Conservation (phyloP, 495 filamentous ascomycete species). For the Neurospora sp. region DNA sequence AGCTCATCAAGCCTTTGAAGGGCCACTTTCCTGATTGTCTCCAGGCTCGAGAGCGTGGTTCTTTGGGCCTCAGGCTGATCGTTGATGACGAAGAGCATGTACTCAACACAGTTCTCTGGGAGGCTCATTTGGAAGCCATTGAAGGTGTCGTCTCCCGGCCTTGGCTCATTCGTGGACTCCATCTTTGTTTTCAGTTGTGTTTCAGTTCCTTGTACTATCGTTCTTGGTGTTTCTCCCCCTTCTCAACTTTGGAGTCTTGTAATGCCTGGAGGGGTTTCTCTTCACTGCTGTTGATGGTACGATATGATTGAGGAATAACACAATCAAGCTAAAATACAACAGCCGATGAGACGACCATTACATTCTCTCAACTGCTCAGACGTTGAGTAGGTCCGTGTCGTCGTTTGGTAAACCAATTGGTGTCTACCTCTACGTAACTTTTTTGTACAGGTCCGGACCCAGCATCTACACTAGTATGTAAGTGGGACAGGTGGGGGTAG, state of each 20-base stretch:
- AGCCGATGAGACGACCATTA: neutral
- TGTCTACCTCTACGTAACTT: neutral
- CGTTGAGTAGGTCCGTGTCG: neutral
- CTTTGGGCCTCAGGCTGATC: slow-evolving; percentile 40
- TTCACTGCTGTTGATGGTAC: neutral
- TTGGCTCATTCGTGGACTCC: slow-evolving; percentile 14
- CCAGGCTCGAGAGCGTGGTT: slow-evolving; percentile 42
- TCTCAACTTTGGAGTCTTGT: neutral
- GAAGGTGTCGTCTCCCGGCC: slow-evolving; percentile 36
- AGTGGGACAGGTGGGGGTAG: neutral
- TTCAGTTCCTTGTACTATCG: neutral
- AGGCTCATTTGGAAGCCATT: slow-evolving; percentile 62
- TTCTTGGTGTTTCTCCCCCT: neutral
- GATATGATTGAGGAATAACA: neutral
- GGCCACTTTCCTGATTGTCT: slow-evolving; percentile 59
- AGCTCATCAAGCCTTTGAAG: slow-evolving; percentile 49
- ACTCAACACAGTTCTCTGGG: slow-evolving; percentile 82
- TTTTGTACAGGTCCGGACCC: neutral
- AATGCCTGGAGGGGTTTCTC: neutral
- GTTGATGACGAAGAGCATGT: slow-evolving; percentile 66
- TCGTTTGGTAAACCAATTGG: neutral
- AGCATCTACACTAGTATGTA: neutral
- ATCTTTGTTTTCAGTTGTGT: slow-evolving; percentile 3
- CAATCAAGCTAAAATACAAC: neutral
- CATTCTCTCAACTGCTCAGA: neutral